These are phyloP conservation scores for Nothomitra cinnamomea DNA, from an alignment of 2,329 filamentous ascomycete species.

Conservation along the genomic window DNA sequence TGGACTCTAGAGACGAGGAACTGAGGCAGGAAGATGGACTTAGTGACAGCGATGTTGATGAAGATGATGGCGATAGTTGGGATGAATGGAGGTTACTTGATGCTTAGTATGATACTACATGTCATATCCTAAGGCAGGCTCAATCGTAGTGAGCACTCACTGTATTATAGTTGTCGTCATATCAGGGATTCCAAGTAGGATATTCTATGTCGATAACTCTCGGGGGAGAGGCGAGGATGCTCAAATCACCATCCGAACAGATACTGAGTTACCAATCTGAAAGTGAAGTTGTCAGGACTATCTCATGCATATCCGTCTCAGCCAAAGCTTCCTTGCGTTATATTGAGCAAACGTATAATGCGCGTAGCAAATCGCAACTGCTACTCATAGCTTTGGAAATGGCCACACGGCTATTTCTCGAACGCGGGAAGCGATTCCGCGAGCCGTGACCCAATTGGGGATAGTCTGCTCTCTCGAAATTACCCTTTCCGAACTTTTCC, in stretches of 20 bases:
- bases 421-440: background rate
- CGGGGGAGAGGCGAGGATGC: too few species aligned
- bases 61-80: slow-evolving; percentile 40
- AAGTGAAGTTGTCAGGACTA: too few species aligned
- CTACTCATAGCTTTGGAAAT: too few species aligned
- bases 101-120: background rate
- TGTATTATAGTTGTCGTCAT: slow-evolving; percentile 1
- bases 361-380: too few species aligned
- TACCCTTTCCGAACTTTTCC: background rate
- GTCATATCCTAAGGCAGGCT: too few species aligned
- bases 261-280: too few species aligned
- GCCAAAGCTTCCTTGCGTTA: too few species aligned
- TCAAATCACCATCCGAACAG: too few species aligned
- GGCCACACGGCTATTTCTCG: too few species aligned
- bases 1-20: slow-evolving; percentile 19
- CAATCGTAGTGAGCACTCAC: background rate
- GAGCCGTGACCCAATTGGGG: too few species aligned
- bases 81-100: slow-evolving; percentile 27
- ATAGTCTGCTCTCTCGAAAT: background rate
- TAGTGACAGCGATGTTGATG: slow-evolving; percentile 29
- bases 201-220: background rate
- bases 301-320: too few species aligned
- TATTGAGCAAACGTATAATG: too few species aligned
- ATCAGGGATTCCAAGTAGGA: background rate
- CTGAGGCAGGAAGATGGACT: slow-evolving; percentile 30